Base-by-base conservation (phyloP, 495 filamentous ascomycete genomes). In the Penicillium paradoxum region DNA sequence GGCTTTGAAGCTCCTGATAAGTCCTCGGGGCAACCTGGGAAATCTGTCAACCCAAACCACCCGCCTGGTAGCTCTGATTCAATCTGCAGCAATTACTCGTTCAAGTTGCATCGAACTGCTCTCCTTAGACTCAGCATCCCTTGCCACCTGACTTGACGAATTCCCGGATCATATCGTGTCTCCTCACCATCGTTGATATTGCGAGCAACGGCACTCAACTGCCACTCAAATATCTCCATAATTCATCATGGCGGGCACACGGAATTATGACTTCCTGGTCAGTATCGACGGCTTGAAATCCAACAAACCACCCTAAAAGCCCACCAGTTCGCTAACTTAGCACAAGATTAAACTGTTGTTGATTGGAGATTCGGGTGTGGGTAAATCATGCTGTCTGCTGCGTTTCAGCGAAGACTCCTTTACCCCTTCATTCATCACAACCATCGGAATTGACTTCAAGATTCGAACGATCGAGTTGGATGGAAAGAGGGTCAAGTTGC, bases 381-480 rank as follows among this genome's bases (percentile, higher is more conserved):
- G 93, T 59, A 98, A 98, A 74, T 97, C 93, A 55, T 98, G 93
- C 81, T 98, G 93, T 74, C 82, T 98, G 63, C 79, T 98, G 57
- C 89, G 93, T 62, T 98, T 98, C 77, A 96, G 91, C 70, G 93
- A 98, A 75, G 93, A 98, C 76, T 96, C 91, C 10, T 98, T 98
- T 76, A 98, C 78, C 27, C 93, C 93, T 30, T 96, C 91, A 55
- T 98, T 97, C 78, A 98, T 98, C 76, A 97, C 93, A 24, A 98
- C 93, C 45, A 97, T 99, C 72, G 93, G 93, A 51, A 99, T 99
- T 75, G 93, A 99, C 72, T 98, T 98, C 78, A 98, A 98, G 79
- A 98, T 98, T 62, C 83, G 93, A 42, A 98, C 93, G 51, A 98
- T 98, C 73, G 93, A 98, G 73, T 74, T 98, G 54, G 93, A 98